Evolutionary conservation across 2,329 filamentous ascomycete species (phyloP).

Genomic region (Ceratocystis cacaofunesta): DNA sequence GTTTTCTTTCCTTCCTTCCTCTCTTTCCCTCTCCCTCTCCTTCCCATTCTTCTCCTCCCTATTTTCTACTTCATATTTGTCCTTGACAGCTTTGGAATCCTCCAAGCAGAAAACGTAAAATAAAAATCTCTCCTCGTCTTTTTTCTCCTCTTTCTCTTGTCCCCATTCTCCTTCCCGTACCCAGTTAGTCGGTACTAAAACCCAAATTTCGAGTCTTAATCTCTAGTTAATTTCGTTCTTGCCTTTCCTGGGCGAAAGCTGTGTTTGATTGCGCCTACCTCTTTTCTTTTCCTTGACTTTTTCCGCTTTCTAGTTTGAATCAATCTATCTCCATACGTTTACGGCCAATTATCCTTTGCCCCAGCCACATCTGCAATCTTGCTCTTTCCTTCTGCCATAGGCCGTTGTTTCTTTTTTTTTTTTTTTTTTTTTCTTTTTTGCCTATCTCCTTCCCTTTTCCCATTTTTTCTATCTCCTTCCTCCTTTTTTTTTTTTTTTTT

Average conservation of each 20-base stretch:
- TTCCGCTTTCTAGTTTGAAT: neutral
- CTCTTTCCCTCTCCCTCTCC: neutral
- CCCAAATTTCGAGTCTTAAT: neutral
- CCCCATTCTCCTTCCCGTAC: neutral
- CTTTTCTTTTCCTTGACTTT: neutral
- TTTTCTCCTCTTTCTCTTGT: neutral
- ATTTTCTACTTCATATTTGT: slow-evolving; percentile 1
- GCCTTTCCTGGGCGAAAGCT: neutral
- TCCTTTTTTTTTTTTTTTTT: neutral
- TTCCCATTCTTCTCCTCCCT: neutral
- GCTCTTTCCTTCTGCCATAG: neutral
- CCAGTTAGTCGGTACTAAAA: neutral
- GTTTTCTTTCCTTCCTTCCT: neutral
- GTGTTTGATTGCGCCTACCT: neutral
- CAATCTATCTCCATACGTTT: neutral
- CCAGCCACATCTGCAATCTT: neutral
- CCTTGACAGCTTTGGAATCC: slow-evolving; percentile 2
- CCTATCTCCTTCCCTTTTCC: neutral
- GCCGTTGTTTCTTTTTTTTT: too few relatives aligned
- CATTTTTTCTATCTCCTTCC: neutral
- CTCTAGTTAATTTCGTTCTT: neutral
- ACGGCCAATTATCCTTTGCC: neutral
- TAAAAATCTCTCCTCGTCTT: neutral
- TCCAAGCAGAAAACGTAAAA: neutral
- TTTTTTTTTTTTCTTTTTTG: neutral